Base-by-base conservation (phyloP, 2,329 filamentous ascomycete genomes). In the Apiospora rasikravindrae region DNA sequence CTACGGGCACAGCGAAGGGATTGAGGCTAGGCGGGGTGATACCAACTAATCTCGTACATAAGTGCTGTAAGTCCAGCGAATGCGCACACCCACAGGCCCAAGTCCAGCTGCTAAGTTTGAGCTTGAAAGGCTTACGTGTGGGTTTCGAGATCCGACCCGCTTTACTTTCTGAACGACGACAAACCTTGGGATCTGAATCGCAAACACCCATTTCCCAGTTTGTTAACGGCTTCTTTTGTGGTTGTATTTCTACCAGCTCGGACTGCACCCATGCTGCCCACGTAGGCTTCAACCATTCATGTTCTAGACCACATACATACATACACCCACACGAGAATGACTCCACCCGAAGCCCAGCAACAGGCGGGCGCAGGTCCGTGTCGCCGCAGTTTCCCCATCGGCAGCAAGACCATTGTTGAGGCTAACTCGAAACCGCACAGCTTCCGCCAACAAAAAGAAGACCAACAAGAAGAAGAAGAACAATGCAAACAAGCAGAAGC, bases 381-480 rank as follows among this genome's bases (percentile, higher is more conserved):
- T 29, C 75, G 57, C 57, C 57, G 42, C 71, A 69, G 64, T 26
- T 16, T 47, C 37, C 71, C 69, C 61, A 47, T 69, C 33, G 49
- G 29, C 29, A 40, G 68, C 68, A 69, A 69, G 33, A 69, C 26
- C 57, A 64, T 64, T 40, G 67, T 69, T 45, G 47, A 40, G 37
- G 69, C 69, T 70, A 57, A 70, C 69, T 42, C 40, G 37, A 29
- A 47, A 45, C 69, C 53, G 53, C 33, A 53, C 70, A 69, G 49
- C 71, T 72, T 64, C 78, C 84, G 84, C 82, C 76, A 77, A 84
- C 69, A 88, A 87, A 81, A 90, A 88, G 83, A 90, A 88, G 83
- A 87, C 85, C 79, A 87, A 85, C 77, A 89, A 87, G 77, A 90
- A 89, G 82, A 90, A 88, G 83, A 89, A 88, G 84, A 88, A 86